Evolutionary conservation across 768 basidiomycete genomes (phyloP).

Genomic region (Pulveroboletus frians): DNA sequence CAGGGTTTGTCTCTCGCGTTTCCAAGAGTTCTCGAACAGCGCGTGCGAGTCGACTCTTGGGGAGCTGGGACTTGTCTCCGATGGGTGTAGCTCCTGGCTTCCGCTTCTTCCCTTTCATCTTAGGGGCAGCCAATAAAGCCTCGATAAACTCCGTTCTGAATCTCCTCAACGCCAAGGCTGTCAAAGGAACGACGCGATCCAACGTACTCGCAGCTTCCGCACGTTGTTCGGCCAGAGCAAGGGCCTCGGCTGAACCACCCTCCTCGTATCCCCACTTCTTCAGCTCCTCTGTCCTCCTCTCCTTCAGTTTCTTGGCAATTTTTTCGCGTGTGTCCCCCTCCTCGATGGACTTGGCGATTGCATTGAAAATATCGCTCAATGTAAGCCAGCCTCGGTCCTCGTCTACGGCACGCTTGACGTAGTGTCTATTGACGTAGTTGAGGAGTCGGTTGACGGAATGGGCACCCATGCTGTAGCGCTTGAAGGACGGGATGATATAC

Average conservation of each 20-base stretch:
- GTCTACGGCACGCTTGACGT: conserved; percentile 71
- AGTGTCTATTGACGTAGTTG: conserved; percentile 67
- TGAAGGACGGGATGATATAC: conserved; percentile 68
- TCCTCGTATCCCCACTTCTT: conserved; percentile 67
- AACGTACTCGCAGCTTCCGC: conserved; percentile 69
- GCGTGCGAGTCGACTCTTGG: conserved; percentile 65
- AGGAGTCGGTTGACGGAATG: conserved; percentile 66
- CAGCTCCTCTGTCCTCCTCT: conserved; percentile 57
- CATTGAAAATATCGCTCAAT: conserved; percentile 58
- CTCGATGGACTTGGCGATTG: conserved; percentile 47
- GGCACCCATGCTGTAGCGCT: conserved; percentile 63
- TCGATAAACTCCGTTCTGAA: conserved; percentile 72
- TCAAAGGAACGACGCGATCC: conserved; percentile 62
- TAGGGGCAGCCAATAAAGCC: conserved; percentile 63
- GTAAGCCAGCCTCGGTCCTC: conserved; percentile 78
- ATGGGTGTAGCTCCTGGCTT: conserved; percentile 43
- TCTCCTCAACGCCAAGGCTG: conserved; percentile 61
- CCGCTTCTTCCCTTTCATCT: conserved; percentile 46
- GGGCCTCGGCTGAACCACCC: conserved; percentile 41
- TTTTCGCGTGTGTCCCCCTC: conserved; percentile 55
- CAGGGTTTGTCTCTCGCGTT: conserved; percentile 41
- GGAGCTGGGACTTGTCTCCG: conserved; percentile 36
- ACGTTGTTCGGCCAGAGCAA: conserved; percentile 58
- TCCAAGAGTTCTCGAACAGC: conserved; percentile 63
- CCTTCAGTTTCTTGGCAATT: conserved; percentile 52